A percentile compares a stretch with the other conserved stretches of the same genome.
Conservation (phyloP, 2,329 filamentous ascomycete genomes). For the Polychaeton citri region DNA sequence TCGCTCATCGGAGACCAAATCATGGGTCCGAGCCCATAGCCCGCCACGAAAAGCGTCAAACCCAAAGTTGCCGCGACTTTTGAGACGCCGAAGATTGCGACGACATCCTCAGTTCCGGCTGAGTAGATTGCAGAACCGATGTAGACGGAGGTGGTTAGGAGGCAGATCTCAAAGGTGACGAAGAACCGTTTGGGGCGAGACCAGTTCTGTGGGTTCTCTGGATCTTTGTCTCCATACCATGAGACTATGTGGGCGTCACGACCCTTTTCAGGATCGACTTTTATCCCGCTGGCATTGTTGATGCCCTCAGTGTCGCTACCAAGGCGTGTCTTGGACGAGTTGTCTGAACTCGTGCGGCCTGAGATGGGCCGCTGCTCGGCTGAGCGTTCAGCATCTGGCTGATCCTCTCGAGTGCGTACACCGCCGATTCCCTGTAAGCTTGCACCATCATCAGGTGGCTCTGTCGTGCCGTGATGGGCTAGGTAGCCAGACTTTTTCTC, state of each 20-base stretch:
- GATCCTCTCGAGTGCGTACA: conserved; percentile 14
- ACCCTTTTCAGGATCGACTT: conserved; percentile 40
- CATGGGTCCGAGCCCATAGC: conserved; percentile 38
- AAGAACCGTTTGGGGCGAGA: conserved; percentile 25
- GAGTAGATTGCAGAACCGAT: conserved; percentile 40
- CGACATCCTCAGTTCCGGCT: conserved; percentile 28
- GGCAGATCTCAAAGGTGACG: conserved; percentile 33
- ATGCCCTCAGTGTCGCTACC: conserved; percentile 12
- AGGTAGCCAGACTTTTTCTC: conserved; percentile 36
- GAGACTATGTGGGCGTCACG: conserved; percentile 36
- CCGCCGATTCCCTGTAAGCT: conserved; percentile 15
- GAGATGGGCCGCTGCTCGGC: conserved; percentile 3
- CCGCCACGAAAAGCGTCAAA: conserved; percentile 37
- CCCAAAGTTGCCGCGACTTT: conserved; percentile 35
- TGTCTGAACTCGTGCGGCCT: conserved; percentile 5
- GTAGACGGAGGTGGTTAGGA: conserved; percentile 39
- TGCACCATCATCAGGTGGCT: conserved; percentile 20
- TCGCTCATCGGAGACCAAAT: conserved; percentile 34
- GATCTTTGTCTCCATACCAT: conserved; percentile 38
- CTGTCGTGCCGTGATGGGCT: conserved; percentile 31
- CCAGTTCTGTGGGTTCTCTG: conserved; percentile 30
- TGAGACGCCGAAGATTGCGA: conserved; percentile 31
- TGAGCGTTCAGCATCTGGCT: conserved; percentile 1
- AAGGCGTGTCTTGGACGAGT: conserved; percentile 12
- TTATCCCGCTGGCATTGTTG: conserved; percentile 28